Evolutionary conservation across 441 rosid species (phyloP).

Genomic region (Bocquillonia castaneifolia): DNA sequence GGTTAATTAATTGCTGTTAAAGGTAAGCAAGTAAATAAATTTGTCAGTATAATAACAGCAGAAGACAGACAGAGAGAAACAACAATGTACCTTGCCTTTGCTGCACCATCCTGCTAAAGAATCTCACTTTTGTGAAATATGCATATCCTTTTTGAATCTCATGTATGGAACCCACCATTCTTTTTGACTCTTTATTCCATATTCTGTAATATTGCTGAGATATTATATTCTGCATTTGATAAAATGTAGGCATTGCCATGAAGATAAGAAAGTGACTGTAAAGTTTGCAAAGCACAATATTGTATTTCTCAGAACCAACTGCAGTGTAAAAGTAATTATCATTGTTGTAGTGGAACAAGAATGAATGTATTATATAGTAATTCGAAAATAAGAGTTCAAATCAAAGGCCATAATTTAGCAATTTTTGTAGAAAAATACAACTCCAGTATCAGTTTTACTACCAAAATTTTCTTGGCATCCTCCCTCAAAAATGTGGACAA

Average conservation of each 20-base stretch:
- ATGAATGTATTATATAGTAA: not conserved
- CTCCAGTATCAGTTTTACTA: not conserved
- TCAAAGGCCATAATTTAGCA: not conserved
- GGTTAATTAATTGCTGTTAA: conserved; percentile 7
- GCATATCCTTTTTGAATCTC: conserved; percentile 21
- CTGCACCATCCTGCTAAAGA: conserved; percentile 10
- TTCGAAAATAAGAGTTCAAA: not conserved
- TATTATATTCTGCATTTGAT: not conserved
- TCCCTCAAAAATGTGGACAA: not conserved
- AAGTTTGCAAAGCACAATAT: not conserved
- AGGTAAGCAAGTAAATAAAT: conserved; percentile 15
- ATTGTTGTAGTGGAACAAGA: not conserved
- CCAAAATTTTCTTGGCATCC: not conserved
- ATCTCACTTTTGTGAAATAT: conserved; percentile 22
- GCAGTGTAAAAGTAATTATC: not conserved
- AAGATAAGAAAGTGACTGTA: not conserved
- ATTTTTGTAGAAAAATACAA: not conserved
- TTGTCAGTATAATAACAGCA: conserved; percentile 24
- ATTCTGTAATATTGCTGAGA: conserved; percentile 20
- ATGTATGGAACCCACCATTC: conserved; percentile 16
- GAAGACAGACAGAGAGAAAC: conserved; percentile 23
- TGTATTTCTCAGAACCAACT: not conserved
- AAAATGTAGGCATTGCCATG: not conserved
- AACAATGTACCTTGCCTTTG: conserved; percentile 10
- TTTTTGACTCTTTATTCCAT: conserved; percentile 23